phyloP scores from a whole-genome alignment of 2,329 filamentous ascomycete genomes.

The Coniochaeta sp. region DNA sequence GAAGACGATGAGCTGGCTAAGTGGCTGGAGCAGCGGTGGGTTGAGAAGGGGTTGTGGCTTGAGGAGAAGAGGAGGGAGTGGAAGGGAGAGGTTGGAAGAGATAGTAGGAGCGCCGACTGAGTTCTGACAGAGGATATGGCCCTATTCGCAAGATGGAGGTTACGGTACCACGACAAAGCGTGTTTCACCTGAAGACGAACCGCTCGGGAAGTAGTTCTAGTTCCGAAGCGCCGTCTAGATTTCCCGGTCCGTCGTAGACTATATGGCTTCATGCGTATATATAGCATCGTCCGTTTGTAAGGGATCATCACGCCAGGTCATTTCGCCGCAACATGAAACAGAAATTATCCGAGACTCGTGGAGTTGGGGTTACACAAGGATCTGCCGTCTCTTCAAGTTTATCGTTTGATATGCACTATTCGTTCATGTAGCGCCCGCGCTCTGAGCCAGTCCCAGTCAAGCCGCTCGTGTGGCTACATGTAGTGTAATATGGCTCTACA shows the following conservation, averaged over 20 bases:
- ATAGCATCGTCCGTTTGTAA: background rate
- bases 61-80: conserved; percentile 35
- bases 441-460: background rate
- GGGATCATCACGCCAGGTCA: background rate
- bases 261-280: background rate
- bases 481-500: background rate
- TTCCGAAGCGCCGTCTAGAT: background rate
- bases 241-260: background rate
- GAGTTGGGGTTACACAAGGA: background rate
- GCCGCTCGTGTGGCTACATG: background rate
- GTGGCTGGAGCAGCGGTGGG: conserved; percentile 45
- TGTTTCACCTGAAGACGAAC: background rate
- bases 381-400: background rate
- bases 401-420: background rate
- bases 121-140: background rate
- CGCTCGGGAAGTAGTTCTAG: background rate
- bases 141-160: background rate
- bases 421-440: background rate
- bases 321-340: background rate
- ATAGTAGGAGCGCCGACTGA: background rate
- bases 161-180: background rate
- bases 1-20: conserved; percentile 39
- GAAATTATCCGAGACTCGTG: background rate
- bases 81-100: conserved; percentile 15
- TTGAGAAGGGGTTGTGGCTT: conserved; percentile 45